A percentile compares a stretch with the other conserved stretches of the same genome.
Conservation (phyloP, 306 rosid species). For the Chamaecrista fasciculata region DNA sequence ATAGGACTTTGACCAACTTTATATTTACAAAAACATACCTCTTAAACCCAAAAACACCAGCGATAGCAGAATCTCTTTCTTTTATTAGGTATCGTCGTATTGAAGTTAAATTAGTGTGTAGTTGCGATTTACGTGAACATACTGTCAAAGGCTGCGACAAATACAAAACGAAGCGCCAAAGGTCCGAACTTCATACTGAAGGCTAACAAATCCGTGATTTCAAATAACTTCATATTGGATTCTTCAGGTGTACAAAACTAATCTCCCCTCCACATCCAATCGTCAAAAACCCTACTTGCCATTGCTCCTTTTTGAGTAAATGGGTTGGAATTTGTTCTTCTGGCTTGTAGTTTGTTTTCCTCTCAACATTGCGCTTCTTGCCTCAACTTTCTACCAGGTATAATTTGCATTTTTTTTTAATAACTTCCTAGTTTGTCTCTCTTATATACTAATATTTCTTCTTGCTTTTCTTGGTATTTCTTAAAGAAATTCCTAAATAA, state of each 20-base stretch:
- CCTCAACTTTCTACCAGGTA: slow-evolving; percentile 82
- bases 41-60: too few species aligned
- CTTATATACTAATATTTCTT: neutral
- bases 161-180: too few species aligned
- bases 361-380: slow-evolving; percentile 64
- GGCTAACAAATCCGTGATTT: neutral
- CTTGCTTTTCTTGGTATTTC: neutral
- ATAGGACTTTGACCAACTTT: too few species aligned
- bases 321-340: slow-evolving; percentile 50
- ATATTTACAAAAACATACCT: too few species aligned
- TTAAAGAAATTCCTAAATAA: neutral
- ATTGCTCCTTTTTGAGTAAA: slow-evolving; percentile 1
- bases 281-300: neutral
- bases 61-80: too few species aligned
- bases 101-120: too few species aligned
- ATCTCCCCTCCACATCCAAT: neutral
- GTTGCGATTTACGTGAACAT: too few species aligned
- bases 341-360: slow-evolving; percentile 69
- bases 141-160: too few species aligned
- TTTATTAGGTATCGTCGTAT: too few species aligned
- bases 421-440: neutral
- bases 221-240: neutral
- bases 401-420: neutral
- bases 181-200: too few species aligned
- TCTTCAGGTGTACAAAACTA: neutral